phyloP scores from a whole-genome alignment of 257 asterid species.

The Fraxinus anomala region DNA sequence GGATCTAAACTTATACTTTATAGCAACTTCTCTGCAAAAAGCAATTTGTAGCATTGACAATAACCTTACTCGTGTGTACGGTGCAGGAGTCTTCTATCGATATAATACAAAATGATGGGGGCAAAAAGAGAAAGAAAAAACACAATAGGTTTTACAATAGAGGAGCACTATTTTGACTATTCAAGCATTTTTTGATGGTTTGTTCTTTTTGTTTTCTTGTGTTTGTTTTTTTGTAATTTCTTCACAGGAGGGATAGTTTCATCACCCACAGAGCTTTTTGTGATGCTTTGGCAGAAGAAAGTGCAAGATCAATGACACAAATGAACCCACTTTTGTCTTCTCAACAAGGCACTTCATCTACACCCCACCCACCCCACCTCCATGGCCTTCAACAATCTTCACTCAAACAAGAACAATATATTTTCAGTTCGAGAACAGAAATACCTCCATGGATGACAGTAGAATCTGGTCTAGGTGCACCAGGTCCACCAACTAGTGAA shows the following conservation, averaged over 20 bases:
- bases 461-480: conserved; percentile 15
- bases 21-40: conserved; percentile 40
- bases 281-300: conserved; percentile 71
- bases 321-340: conserved; percentile 38
- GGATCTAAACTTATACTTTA: conserved; percentile 18
- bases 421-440: conserved; percentile 28
- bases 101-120: conserved; percentile 28
- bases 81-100: conserved; percentile 33
- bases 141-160: conserved; percentile 49
- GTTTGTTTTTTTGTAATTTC: conserved; percentile 44
- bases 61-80: conserved; percentile 24
- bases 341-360: conserved; percentile 30
- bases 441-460: conserved; percentile 59
- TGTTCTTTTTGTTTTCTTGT: conserved; percentile 50
- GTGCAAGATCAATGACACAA: conserved; percentile 46
- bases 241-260: conserved; percentile 72
- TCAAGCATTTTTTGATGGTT: conserved; percentile 8
- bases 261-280: conserved; percentile 87
- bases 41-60: conserved; percentile 28
- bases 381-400: conserved; percentile 34
- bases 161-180: conserved; percentile 17
- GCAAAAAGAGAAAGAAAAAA: not conserved
- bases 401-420: conserved; percentile 51
- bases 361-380: conserved; percentile 34
- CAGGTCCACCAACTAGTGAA: conserved; percentile 4